Conservation (phyloP, 345 rosid species). For the Eucalyptus marginata region DNA sequence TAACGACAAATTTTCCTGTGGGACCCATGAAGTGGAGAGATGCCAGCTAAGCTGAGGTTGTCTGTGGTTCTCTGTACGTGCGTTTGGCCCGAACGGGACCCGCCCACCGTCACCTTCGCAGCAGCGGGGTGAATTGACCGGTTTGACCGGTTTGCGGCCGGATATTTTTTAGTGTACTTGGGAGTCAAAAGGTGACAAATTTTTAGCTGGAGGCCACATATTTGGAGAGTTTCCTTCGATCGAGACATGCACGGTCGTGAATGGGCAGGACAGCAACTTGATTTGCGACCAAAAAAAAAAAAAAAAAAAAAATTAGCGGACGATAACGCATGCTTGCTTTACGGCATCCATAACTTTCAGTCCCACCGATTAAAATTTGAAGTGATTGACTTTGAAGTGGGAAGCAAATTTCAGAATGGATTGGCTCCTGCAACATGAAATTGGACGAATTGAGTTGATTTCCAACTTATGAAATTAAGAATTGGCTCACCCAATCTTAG, state of each 20-base stretch:
- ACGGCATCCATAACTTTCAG: rapidly evolving
- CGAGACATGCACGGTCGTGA: background rate
- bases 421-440: rapidly evolving
- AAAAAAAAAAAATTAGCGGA: background rate
- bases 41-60: background rate
- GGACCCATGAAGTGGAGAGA: background rate
- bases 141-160: background rate
- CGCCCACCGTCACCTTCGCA: background rate
- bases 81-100: too few relatives aligned
- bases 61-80: too few relatives aligned
- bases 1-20: background rate
- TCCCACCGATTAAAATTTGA: rapidly evolving
- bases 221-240: background rate
- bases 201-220: background rate
- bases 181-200: background rate
- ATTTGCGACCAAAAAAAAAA: background rate
- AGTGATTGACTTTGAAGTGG: background rate
- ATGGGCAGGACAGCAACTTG: background rate
- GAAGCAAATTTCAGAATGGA: too few relatives aligned
- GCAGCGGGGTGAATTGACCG: background rate
- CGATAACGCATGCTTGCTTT: background rate
- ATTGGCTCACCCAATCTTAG: background rate
- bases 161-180: background rate
- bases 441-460: rapidly evolving
- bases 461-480: too few relatives aligned